Conservation (phyloP, 441 rosid genomes). For the Euphorbia corollata region DNA sequence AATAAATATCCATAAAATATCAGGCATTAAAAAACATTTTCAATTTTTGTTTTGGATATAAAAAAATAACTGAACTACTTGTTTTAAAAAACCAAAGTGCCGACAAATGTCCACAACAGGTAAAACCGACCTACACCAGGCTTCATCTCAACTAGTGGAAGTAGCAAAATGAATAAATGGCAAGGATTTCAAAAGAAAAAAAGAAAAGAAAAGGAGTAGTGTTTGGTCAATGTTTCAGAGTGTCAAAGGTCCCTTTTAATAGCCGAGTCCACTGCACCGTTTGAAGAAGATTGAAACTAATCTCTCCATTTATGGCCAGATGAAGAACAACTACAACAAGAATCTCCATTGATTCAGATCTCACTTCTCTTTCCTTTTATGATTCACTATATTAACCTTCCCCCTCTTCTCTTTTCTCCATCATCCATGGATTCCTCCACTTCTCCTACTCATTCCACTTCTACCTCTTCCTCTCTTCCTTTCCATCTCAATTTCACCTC, state of each 20-base stretch:
- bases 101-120: no score
- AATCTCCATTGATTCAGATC: constrained; percentile 57
- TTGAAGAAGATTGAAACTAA: constrained; percentile 24
- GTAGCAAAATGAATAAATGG: no score
- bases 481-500: constrained; percentile 31
- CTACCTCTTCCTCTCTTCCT: constrained; percentile 39
- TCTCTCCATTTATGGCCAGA: constrained; percentile 37
- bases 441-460: constrained; percentile 24
- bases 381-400: no score
- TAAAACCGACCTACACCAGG: no score
- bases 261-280: constrained; percentile 65
- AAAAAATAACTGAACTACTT: no score
- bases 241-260: constrained; percentile 35
- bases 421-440: constrained; percentile 22
- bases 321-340: constrained; percentile 12
- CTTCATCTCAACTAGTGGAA: no score
- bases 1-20: no score
- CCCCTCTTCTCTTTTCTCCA: not conserved
- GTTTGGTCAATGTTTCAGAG: constrained; percentile 29
- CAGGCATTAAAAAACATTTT: no score
- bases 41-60: no score
- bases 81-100: no score
- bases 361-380: constrained; percentile 13
- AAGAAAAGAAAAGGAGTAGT: not conserved
- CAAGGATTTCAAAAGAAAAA: no score